Evolutionary conservation across 2,329 filamentous ascomycete species (phyloP).

Genomic region (Diaporthe longicolla): DNA sequence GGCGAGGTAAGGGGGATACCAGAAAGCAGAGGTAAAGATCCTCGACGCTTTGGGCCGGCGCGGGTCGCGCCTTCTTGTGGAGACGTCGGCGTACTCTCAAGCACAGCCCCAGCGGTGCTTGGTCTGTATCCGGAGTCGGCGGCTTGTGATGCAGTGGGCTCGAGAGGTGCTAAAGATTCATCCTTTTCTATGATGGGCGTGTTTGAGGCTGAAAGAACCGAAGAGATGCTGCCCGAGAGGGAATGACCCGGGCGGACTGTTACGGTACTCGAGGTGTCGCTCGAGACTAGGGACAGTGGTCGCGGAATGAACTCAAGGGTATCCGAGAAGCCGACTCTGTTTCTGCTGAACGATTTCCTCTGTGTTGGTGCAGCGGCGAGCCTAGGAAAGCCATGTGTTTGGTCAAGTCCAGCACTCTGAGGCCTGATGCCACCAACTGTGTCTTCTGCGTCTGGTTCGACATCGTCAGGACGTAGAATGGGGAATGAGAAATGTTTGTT

Average conservation of each 20-base stretch:
- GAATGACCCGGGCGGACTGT: conserved; percentile 80
- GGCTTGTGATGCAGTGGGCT: conserved; percentile 58
- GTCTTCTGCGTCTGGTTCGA: conserved; percentile 42
- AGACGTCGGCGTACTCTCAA: conserved; percentile 65
- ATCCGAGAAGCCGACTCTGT: conserved; percentile 86
- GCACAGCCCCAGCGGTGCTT: conserved; percentile 79
- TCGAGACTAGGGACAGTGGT: conserved; percentile 86
- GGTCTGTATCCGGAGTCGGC: conserved; percentile 67
- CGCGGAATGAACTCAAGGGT: conserved; percentile 86
- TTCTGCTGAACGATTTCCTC: conserved; percentile 47
- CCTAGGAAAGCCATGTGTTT: conserved; percentile 44
- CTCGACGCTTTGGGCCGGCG: conserved; percentile 64
- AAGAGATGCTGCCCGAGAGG: conserved; percentile 84
- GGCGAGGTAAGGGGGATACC: conserved; percentile 55
- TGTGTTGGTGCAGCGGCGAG: conserved; percentile 51
- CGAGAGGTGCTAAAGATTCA: conserved; percentile 54
- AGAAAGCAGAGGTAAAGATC: conserved; percentile 70
- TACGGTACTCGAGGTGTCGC: conserved; percentile 83
- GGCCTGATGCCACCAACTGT: conserved; percentile 42
- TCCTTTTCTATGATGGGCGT: conserved; percentile 56
- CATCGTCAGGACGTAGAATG: conserved; percentile 37
- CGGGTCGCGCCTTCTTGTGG: conserved; percentile 50
- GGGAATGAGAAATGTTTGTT: conserved; percentile 48
- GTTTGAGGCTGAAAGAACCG: conserved; percentile 74
- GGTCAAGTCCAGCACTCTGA: conserved; percentile 50